Conservation (phyloP, 2,329 filamentous ascomycete genomes). For the Albophoma yamanashiensis region DNA sequence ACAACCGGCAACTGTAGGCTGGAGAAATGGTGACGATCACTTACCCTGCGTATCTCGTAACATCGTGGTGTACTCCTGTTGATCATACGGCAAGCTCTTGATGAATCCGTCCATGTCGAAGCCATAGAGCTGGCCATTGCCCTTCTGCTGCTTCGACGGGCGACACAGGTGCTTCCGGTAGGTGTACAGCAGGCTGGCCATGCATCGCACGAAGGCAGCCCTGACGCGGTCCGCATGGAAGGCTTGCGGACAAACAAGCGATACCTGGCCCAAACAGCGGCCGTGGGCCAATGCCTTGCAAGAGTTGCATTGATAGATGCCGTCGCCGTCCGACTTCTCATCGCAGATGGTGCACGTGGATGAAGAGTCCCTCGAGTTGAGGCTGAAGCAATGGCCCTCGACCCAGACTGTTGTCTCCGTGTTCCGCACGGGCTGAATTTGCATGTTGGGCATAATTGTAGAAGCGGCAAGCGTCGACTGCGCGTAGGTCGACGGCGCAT, state of each 20-base stretch:
- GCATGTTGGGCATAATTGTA: slow-evolving; percentile 77
- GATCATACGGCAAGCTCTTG: slow-evolving; percentile 53
- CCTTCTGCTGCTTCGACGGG: slow-evolving; percentile 50
- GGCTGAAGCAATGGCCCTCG: slow-evolving; percentile 72
- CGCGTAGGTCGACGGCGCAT: slow-evolving; percentile 75
- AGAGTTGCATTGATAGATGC: slow-evolving; percentile 62
- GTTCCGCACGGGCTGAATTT: slow-evolving; percentile 67
- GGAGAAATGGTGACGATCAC: neutral
- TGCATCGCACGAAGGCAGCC: slow-evolving; percentile 53
- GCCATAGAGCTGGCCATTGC: slow-evolving; percentile 46
- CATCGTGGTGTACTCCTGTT: slow-evolving; percentile 54
- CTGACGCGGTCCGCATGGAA: slow-evolving; percentile 52
- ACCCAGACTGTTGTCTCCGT: slow-evolving; percentile 75
- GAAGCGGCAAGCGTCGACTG: slow-evolving; percentile 79
- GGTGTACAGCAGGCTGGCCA: slow-evolving; percentile 56
- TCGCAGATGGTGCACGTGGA: slow-evolving; percentile 65
- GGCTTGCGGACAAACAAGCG: slow-evolving; percentile 51
- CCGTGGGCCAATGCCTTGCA: slow-evolving; percentile 49
- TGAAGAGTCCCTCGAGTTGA: slow-evolving; percentile 45
- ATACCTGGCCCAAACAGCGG: slow-evolving; percentile 51
- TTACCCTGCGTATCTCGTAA: slow-evolving; percentile 57
- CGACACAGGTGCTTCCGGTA: slow-evolving; percentile 54
- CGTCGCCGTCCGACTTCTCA: slow-evolving; percentile 60
- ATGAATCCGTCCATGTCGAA: slow-evolving; percentile 58
- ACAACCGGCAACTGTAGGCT: neutral